Evolutionary conservation across 2,329 filamentous ascomycete species (phyloP).

Genomic region (Aquanectria penicillioides): DNA sequence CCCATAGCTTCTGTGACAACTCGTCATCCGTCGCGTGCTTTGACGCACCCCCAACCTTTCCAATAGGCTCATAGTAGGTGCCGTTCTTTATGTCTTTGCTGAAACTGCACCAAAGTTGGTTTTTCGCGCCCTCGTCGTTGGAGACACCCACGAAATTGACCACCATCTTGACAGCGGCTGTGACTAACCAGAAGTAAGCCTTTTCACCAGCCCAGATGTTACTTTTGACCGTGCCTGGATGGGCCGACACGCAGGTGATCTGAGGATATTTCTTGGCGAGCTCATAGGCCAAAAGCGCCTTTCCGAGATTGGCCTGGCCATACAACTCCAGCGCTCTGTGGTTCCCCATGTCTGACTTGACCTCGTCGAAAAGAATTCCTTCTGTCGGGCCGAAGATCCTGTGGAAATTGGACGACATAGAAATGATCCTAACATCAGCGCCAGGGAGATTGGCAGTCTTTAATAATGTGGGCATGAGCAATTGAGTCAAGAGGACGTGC

Average conservation of each 20-base stretch:
- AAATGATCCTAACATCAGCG: conserved; percentile 18
- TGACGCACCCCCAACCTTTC: conserved; percentile 4
- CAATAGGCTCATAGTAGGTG: conserved; percentile 14
- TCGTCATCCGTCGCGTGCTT: neutral
- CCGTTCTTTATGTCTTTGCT: conserved; percentile 10
- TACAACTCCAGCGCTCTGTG: neutral
- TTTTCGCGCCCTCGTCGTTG: neutral
- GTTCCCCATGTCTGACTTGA: conserved; percentile 4
- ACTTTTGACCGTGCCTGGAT: neutral
- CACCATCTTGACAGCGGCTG: neutral
- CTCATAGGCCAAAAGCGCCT: neutral
- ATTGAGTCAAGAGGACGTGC: conserved; percentile 17
- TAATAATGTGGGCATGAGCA: conserved; percentile 14
- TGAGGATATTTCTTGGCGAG: conserved; percentile 4
- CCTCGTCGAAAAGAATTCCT: conserved; percentile 9
- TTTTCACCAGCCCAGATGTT: neutral
- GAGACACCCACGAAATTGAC: neutral
- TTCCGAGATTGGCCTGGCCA: neutral
- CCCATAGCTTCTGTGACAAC: neutral
- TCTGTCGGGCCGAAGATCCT: neutral
- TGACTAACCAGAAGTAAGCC: neutral
- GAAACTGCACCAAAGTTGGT: conserved; percentile 17
- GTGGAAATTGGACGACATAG: conserved; percentile 8
- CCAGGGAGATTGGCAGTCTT: conserved; percentile 3
- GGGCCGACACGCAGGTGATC: neutral